Conservation (phyloP, 805 yeast genomes). For the Metschnikowia proteae region DNA sequence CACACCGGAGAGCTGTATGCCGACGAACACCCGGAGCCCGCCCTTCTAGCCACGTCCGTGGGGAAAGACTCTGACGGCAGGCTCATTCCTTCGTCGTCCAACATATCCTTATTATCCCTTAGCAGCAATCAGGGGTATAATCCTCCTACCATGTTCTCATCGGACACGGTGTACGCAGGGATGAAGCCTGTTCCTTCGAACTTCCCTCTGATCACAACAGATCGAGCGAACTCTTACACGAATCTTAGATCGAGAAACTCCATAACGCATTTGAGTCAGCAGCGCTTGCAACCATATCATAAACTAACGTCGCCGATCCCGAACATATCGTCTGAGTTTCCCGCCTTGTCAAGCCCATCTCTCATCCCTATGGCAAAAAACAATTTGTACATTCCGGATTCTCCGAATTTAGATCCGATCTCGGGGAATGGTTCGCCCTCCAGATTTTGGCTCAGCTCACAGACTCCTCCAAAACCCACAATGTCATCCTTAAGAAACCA, state of each 20-base stretch:
- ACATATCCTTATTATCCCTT: slow-evolving; percentile 38
- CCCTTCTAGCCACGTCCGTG: slow-evolving; percentile 40
- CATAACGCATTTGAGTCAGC: slow-evolving; percentile 25
- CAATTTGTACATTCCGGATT: slow-evolving; percentile 38
- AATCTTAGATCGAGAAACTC: slow-evolving; percentile 18
- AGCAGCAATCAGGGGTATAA: slow-evolving; percentile 19
- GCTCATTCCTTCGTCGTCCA: slow-evolving; percentile 40
- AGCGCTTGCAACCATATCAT: slow-evolving; percentile 37
- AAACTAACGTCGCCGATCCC: slow-evolving; percentile 30
- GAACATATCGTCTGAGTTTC: slow-evolving; percentile 12
- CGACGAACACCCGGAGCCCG: slow-evolving; percentile 44
- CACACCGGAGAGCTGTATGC: slow-evolving; percentile 18
- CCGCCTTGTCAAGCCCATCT: slow-evolving; percentile 20
- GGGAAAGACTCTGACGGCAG: slow-evolving; percentile 40
- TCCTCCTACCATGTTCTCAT: background rate
- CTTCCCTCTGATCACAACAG: slow-evolving; percentile 8
- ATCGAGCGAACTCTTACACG: slow-evolving; percentile 17
- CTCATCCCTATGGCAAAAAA: slow-evolving; percentile 27
- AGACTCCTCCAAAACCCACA: slow-evolving; percentile 46
- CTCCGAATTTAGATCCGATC: slow-evolving; percentile 50
- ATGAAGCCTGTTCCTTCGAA: slow-evolving; percentile 5
- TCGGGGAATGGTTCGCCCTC: slow-evolving; percentile 56
- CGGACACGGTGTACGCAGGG: background rate
- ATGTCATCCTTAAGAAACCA: slow-evolving; percentile 19
- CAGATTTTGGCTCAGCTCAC: slow-evolving; percentile 48